phyloP scores from a whole-genome alignment of 129 eudicot species.

The Dittrichia graveolens region DNA sequence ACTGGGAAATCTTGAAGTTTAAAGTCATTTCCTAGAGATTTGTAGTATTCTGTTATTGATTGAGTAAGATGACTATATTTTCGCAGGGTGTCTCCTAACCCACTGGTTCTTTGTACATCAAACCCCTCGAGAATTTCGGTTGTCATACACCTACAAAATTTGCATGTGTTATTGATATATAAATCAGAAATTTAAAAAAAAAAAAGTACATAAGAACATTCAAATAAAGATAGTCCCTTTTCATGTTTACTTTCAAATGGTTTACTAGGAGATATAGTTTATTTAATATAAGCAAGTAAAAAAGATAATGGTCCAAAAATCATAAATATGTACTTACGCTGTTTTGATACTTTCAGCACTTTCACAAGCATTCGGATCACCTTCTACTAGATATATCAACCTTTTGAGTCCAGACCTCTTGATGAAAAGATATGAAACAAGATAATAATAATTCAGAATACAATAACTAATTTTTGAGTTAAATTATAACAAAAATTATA shows the following conservation, averaged over 20 bases:
- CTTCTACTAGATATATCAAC: slow-evolving; percentile 90
- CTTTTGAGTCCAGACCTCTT: slow-evolving; percentile 94
- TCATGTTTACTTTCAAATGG: not conserved
- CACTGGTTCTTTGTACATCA: slow-evolving; percentile 90
- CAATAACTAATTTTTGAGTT: not conserved
- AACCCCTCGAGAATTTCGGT: slow-evolving; percentile 95
- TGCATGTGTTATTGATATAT: slow-evolving; percentile 2
- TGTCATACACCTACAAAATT: slow-evolving; percentile 78
- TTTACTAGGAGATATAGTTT: not conserved
- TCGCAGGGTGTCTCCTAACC: slow-evolving; percentile 71
- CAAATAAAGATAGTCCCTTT: not conserved
- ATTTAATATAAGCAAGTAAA: not conserved
- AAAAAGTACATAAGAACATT: not conserved
- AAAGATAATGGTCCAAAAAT: not conserved
- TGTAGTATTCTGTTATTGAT: slow-evolving; percentile 64
- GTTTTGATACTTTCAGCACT: slow-evolving; percentile 97
- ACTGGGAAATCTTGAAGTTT: slow-evolving; percentile 26
- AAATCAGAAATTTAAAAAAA: not conserved
- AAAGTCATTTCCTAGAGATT: slow-evolving; percentile 38
- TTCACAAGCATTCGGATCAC: slow-evolving; percentile 83
- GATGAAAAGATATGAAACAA: slow-evolving; percentile 10
- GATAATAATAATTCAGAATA: not conserved
- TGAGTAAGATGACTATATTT: slow-evolving; percentile 77
- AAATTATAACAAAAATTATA: not conserved
- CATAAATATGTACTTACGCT: slow-evolving; percentile 61